Conservation (phyloP, 495 filamentous ascomycete genomes). For the Penicillium egyptiacum region DNA sequence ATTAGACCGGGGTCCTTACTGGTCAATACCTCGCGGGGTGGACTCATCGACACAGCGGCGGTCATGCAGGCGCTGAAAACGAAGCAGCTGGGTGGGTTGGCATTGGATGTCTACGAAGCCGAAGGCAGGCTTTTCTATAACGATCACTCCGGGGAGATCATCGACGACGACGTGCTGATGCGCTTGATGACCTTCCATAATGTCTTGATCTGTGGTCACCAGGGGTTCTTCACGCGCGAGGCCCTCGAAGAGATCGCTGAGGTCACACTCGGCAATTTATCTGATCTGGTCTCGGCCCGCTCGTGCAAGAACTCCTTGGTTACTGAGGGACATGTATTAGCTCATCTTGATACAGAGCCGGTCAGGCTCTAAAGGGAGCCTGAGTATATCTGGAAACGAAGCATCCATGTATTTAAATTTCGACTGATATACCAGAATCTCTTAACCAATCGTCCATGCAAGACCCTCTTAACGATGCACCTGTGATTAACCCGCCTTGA, state of each 20-base stretch:
- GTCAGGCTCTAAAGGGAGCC: slow-evolving; percentile 30
- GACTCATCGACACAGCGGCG: slow-evolving; percentile 57
- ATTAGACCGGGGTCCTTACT: slow-evolving; percentile 63
- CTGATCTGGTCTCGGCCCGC: slow-evolving; percentile 27
- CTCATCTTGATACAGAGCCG: slow-evolving; percentile 30
- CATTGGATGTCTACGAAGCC: slow-evolving; percentile 83
- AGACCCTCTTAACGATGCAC: too few species aligned
- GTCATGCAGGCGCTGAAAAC: slow-evolving; percentile 62
- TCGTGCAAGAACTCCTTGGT: slow-evolving; percentile 39
- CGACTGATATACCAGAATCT: background rate
- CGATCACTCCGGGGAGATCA: slow-evolving; percentile 65
- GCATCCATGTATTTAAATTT: slow-evolving; percentile 4
- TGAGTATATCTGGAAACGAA: background rate
- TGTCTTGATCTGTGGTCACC: slow-evolving; percentile 65
- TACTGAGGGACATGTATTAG: slow-evolving; percentile 36
- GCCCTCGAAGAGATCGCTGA: slow-evolving; percentile 63
- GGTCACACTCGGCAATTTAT: slow-evolving; percentile 58
- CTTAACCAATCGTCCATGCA: background rate
- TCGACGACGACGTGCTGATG: slow-evolving; percentile 66
- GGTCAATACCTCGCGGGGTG: slow-evolving; percentile 67
- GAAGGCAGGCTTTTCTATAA: slow-evolving; percentile 66
- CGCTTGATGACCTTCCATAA: slow-evolving; percentile 72
- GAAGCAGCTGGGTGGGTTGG: slow-evolving; percentile 64
- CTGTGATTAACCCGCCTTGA: too few species aligned
- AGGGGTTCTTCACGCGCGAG: slow-evolving; percentile 70